phyloP scores from a whole-genome alignment of 371 early-diverging fungal genomes.

The Apophysomyces sp. region DNA sequence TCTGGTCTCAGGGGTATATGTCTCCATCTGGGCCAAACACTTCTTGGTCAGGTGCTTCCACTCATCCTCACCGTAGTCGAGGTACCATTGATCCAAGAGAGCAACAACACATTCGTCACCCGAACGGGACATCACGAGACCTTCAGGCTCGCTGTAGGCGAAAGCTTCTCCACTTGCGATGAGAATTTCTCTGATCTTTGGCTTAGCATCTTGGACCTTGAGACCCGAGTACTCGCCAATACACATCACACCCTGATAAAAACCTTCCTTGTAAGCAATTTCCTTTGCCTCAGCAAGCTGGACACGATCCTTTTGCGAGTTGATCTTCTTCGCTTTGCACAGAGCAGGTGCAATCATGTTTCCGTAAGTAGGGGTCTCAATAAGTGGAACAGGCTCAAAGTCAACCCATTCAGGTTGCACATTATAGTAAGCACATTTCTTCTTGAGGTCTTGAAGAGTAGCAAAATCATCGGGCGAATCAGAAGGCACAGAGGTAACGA shows the following conservation, averaged over 20 bases:
- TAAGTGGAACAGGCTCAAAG: conserved; percentile 84
- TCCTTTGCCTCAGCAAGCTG: conserved; percentile 95
- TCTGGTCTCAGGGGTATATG: conserved; percentile 85
- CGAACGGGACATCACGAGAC: conserved; percentile 92
- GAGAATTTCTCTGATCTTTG: conserved; percentile 75
- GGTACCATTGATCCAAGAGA: conserved; percentile 99
- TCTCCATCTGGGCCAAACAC: conserved; percentile 85
- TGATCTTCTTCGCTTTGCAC: conserved; percentile 91
- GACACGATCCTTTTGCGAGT: conserved; percentile 91
- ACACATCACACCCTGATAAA: conserved; percentile 90
- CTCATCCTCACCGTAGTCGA: conserved; percentile 95
- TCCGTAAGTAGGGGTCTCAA: conserved; percentile 86
- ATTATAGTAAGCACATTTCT: conserved; percentile 93
- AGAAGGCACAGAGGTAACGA: conserved; percentile 97
- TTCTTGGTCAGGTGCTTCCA: conserved; percentile 89
- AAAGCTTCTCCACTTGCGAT: conserved; percentile 78
- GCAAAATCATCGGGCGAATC: conserved; percentile 98
- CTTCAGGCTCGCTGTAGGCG: conserved; percentile 97
- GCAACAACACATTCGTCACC: conserved; percentile 99
- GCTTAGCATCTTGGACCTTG: conserved; percentile 93
- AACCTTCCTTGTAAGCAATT: conserved; percentile 96
- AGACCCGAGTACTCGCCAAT: conserved; percentile 82
- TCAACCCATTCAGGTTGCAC: conserved; percentile 88
- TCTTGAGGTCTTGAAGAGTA: conserved; percentile 85
- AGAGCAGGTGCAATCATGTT: conserved; percentile 81